Percentiles rank a stretch among this genome's conserved stretches.
Conservation (phyloP, 1,139 yeast genomes). For the Magnusiomyces sp. region DNA sequence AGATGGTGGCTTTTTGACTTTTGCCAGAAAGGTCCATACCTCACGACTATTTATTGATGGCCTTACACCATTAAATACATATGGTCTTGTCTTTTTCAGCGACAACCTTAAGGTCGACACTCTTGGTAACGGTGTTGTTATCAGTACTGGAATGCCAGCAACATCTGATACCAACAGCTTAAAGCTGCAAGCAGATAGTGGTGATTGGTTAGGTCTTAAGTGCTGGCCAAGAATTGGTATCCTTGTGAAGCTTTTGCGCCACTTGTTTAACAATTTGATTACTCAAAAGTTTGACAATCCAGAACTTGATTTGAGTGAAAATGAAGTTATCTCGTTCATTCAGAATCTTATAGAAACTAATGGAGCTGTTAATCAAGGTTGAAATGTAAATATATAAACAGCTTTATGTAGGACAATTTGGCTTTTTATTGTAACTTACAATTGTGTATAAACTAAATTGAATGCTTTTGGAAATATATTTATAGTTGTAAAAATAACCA, state of each 20-base stretch:
- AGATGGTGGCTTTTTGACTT: slow-evolving; percentile 30
- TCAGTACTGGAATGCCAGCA: not conserved
- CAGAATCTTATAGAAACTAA: slow-evolving; percentile 11
- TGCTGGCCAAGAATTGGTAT: slow-evolving; percentile 96
- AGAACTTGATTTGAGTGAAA: slow-evolving; percentile 20
- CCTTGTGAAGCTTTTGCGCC: slow-evolving; percentile 59
- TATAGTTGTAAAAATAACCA: too few species aligned
- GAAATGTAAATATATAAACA: too few species aligned
- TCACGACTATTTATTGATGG: slow-evolving; percentile 63
- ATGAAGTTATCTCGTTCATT: slow-evolving; percentile 9
- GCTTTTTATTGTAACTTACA: too few species aligned
- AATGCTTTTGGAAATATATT: too few species aligned
- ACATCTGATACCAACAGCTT: too few species aligned
- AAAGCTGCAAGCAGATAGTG: not conserved
- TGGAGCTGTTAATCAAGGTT: slow-evolving; percentile 4
- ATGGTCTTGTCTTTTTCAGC: slow-evolving; percentile 70
- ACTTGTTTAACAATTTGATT: slow-evolving; percentile 57
- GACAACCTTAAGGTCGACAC: slow-evolving; percentile 67
- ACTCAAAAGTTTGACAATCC: slow-evolving; percentile 48
- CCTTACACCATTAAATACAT: slow-evolving; percentile 66
- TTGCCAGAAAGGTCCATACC: slow-evolving; percentile 40
- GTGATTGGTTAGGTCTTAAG: slow-evolving; percentile 68
- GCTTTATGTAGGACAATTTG: too few species aligned
- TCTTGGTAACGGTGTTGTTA: slow-evolving; percentile 34
- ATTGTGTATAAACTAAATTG: too few species aligned